Conservation (phyloP, 2,329 filamentous ascomycete species). For the Teratosphaeria viscida region DNA sequence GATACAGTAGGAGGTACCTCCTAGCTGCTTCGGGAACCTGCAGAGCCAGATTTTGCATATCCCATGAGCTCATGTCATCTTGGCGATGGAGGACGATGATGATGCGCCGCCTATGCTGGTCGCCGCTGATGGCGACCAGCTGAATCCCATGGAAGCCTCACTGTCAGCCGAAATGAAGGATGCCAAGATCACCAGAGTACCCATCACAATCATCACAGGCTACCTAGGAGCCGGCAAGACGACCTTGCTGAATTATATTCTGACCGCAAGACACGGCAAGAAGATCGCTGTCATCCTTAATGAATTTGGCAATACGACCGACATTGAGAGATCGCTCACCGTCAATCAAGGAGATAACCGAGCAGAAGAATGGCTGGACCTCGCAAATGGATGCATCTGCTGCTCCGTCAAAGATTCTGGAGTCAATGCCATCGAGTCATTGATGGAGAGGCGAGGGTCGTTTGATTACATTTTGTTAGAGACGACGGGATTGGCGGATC, state of each 20-base stretch:
- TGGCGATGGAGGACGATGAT: constrained; percentile 50
- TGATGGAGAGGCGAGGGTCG: constrained; percentile 86
- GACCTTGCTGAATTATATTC: constrained; percentile 87
- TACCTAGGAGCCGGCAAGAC: constrained; percentile 96
- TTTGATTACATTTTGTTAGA: constrained; percentile 98
- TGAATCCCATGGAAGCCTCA: constrained; percentile 14
- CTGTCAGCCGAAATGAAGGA: constrained; percentile 37
- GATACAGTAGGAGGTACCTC: background rate
- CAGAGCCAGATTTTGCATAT: background rate
- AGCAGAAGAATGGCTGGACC: constrained; percentile 86
- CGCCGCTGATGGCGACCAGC: constrained; percentile 32
- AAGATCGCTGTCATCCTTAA: constrained; percentile 98
- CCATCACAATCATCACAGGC: constrained; percentile 78
- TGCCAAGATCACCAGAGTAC: constrained; percentile 52
- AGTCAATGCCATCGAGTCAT: constrained; percentile 85
- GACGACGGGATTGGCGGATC: constrained; percentile 89
- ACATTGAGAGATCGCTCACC: constrained; percentile 73
- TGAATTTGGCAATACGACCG: constrained; percentile 44
- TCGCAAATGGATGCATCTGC: constrained; percentile 95
- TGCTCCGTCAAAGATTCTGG: constrained; percentile 96
- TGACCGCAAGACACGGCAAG: constrained; percentile 91
- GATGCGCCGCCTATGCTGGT: constrained; percentile 55
- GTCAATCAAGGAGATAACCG: constrained; percentile 68
- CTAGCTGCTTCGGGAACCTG: background rate
- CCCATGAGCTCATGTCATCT: background rate